Percentiles rank a stretch among this genome's conserved stretches.
These are phyloP conservation scores for Nemophila menziesii DNA, from an alignment of 257 asterid species.

Conservation along the genomic window DNA sequence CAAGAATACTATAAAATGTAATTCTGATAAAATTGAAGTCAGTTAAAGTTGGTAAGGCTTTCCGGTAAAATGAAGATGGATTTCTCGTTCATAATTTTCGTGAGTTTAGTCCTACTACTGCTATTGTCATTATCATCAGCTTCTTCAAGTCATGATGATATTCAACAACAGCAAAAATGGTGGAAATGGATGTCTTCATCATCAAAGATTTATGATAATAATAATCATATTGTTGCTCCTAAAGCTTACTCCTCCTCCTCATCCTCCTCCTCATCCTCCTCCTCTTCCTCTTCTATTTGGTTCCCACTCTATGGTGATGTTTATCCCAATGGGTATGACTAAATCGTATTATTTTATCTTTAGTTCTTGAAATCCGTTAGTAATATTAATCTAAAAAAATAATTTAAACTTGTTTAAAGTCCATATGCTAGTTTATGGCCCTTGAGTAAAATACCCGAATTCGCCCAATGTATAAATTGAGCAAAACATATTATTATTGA, in stretches of 20 bases:
- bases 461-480: too few relatives aligned
- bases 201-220: not conserved
- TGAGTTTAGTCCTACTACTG: not conserved
- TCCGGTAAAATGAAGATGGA: slow-evolving; percentile 17
- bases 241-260: slow-evolving; percentile 14
- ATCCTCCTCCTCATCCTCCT: not conserved
- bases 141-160: slow-evolving; percentile 27
- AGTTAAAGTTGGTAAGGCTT: not conserved
- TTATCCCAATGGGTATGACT: slow-evolving; percentile 89
- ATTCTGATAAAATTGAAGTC: too few relatives aligned
- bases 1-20: too few relatives aligned
- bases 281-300: slow-evolving; percentile 35
- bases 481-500: too few relatives aligned
- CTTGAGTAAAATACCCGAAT: too few relatives aligned
- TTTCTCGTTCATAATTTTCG: slow-evolving; percentile 17
- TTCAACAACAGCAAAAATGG: slow-evolving; percentile 44
- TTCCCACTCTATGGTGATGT: slow-evolving; percentile 80
- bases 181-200: slow-evolving; percentile 33
- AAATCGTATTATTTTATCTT: too few relatives aligned
- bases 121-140: slow-evolving; percentile 16
- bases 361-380: too few relatives aligned
- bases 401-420: too few relatives aligned
- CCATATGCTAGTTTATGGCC: too few relatives aligned
- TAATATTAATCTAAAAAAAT: too few relatives aligned
- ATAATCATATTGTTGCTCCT: not conserved